phyloP scores from a whole-genome alignment of 345 rosid species.

The Sonneratia alba region DNA sequence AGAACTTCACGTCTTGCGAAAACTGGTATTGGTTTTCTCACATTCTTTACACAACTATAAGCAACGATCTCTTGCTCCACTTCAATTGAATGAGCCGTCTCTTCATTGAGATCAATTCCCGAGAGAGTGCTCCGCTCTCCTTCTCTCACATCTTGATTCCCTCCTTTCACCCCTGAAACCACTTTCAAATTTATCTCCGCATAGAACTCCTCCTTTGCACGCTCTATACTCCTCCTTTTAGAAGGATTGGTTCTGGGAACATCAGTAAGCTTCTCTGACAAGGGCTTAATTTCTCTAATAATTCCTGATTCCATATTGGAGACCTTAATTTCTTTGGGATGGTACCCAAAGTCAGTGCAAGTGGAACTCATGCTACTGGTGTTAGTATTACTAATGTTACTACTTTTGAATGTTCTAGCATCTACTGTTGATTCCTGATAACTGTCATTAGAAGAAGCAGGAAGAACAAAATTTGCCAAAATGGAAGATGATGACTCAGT shows the following conservation, averaged over 20 bases:
- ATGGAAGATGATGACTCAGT: neutral
- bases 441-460: conserved; percentile 2
- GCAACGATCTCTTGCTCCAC: conserved; percentile 1
- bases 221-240: neutral
- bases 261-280: neutral
- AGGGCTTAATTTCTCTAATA: neutral
- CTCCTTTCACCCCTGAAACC: neutral
- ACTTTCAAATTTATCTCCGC: neutral
- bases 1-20: neutral
- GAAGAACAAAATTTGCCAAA: neutral
- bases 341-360: neutral
- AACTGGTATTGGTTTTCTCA: neutral
- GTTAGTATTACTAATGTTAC: neutral
- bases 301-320: neutral
- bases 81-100: neutral
- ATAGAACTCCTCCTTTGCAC: neutral
- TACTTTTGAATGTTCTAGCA: neutral
- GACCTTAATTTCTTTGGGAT: neutral
- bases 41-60: neutral
- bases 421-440: neutral
- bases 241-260: neutral
- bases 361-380: conserved; percentile 1
- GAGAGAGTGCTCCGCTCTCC: neutral
- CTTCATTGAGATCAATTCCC: conserved; percentile 2
- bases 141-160: neutral